Base-by-base conservation (phyloP, 1,284 basidiomycete genomes). In the Agroathelia rolfsii region DNA sequence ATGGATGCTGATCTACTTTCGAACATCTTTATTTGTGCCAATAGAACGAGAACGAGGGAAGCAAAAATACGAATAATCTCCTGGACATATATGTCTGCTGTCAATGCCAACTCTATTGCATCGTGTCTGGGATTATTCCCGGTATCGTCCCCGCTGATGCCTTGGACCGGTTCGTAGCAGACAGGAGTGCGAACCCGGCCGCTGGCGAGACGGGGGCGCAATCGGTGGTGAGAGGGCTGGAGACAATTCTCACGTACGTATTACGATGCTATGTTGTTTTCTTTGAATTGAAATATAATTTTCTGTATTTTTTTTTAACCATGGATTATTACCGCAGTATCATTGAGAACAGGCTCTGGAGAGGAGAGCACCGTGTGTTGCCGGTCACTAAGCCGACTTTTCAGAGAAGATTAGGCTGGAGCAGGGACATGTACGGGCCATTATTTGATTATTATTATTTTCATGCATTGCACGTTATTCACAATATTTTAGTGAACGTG, bases 81-180 rank as follows among this genome's bases (percentile, higher is more conserved):
- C 54, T 87, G 23, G 81, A 86, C 51, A 60, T 86, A 18, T 86
- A 81, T 46, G 59, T 85, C 27, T 87, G 83, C 50, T 87, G 84
- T 47, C 83, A 86, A 47, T 87, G 84, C 52, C 74, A 72, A 14
- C 56, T 77, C 39, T 81, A 79, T 48, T 72, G 76, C 40, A 59
- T 83, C 27, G 76, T 70, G 3, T 82, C 79, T 11, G 64, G 66
- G 17, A 56, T 77, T 30, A 74, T 86, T 27, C 72, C 81, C 21
- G 80, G 80, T 6, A 72, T 86, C 18, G 64, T 87, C 37, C 71
- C 78, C 8, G 51, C 57, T 24, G 56, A 67, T 28, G 67, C 59
- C 44, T 40, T 46, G 23, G 53, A 54, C 21, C n/a, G n/a, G n/a
- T n/a, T n/a, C n/a, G n/a, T n/a, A n/a, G n/a, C n/a, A n/a, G n/a